A percentile compares a stretch with the other conserved stretches of the same genome.
Conservation (phyloP, 345 rosid genomes). For the Noccaea bulbosa region DNA sequence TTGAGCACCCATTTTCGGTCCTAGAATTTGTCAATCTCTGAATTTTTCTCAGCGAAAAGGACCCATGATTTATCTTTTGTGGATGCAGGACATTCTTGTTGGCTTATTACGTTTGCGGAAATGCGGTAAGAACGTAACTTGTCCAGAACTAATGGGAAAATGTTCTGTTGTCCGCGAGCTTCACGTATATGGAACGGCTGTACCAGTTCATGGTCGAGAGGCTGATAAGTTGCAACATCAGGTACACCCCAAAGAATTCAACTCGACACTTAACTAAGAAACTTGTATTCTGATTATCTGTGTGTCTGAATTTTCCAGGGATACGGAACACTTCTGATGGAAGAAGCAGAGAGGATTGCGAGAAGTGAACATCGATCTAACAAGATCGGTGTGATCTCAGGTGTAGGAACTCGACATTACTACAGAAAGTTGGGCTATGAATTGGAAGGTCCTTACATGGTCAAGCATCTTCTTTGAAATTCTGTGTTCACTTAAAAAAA, state of each 20-base stretch:
- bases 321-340: conserved; percentile 96
- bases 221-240: conserved; percentile 98
- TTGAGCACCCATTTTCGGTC: background rate
- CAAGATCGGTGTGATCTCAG: conserved; percentile 89
- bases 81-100: conserved; percentile 87
- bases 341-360: conserved; percentile 92
- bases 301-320: conserved; percentile 56
- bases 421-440: conserved; percentile 89
- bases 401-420: conserved; percentile 96
- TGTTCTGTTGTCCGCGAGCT: conserved; percentile 98
- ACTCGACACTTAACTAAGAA: background rate
- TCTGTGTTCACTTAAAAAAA: background rate
- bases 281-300: background rate
- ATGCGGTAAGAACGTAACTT: conserved; percentile 83
- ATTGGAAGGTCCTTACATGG: conserved; percentile 98
- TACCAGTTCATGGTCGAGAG: conserved; percentile 97
- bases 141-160: conserved; percentile 88
- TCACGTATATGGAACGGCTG: conserved; percentile 99
- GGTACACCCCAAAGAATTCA: conserved; percentile 47
- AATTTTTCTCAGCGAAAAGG: background rate
- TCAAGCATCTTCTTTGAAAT: conserved; percentile 61
- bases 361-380: conserved; percentile 78
- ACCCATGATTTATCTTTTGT: conserved; percentile 22
- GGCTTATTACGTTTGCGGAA: conserved; percentile 87
- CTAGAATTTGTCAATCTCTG: background rate